phyloP scores from a whole-genome alignment of 441 rosid genomes.

The Syzygium syzygioides region DNA sequence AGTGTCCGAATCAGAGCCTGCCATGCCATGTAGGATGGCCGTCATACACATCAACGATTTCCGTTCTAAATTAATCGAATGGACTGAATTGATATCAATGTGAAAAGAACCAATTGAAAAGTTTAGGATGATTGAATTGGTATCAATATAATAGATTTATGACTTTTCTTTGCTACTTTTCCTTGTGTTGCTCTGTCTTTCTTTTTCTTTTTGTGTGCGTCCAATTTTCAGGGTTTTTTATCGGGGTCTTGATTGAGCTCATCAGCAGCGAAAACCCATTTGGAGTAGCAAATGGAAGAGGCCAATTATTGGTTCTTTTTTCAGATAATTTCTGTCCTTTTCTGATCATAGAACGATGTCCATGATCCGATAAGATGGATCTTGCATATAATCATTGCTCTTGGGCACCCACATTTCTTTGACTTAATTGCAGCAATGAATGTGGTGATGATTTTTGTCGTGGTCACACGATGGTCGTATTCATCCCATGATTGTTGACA shows the following conservation, averaged over 20 bases:
- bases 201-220: neutral
- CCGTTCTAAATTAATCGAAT: accelerated
- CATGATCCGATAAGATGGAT: too few species aligned
- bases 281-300: neutral
- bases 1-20: too few species aligned
- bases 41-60: too few species aligned
- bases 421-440: neutral
- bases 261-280: neutral
- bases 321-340: neutral
- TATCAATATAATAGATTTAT: too few species aligned
- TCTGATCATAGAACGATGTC: neutral
- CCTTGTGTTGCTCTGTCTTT: neutral
- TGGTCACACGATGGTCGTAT: neutral
- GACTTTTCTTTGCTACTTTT: too few species aligned
- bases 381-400: neutral
- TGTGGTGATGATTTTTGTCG: neutral
- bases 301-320: neutral
- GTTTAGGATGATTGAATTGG: too few species aligned
- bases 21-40: too few species aligned
- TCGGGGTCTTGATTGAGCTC: neutral
- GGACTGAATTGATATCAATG: too few species aligned
- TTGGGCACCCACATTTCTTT: neutral
- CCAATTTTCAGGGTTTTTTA: neutral
- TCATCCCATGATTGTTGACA: neutral
- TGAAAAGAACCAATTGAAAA: too few species aligned